phyloP scores from a whole-genome alignment of 106 monocot genomes.

The Alisma plantagoaquatica region DNA sequence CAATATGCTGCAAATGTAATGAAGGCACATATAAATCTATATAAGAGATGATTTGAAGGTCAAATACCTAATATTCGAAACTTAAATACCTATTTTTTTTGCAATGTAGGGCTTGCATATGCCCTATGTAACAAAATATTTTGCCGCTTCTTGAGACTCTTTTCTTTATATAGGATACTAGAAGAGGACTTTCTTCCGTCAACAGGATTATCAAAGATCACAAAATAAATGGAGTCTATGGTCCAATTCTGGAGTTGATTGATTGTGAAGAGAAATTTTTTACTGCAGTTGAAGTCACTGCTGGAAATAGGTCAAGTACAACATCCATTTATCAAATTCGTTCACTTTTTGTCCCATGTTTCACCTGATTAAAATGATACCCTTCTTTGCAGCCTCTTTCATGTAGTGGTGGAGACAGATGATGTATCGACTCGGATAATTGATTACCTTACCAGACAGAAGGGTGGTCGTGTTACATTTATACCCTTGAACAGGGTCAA shows the following conservation, averaged over 20 bases:
- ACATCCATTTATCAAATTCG: no score
- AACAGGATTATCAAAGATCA: slow-evolving; percentile 70
- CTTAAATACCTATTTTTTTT: no score
- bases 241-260: slow-evolving; percentile 84
- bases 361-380: no score
- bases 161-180: slow-evolving; percentile 55
- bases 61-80: no score
- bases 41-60: no score
- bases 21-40: no score
- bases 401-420: slow-evolving; percentile 88
- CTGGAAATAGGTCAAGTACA: slow-evolving; percentile 81
- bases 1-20: no score
- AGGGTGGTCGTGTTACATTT: slow-evolving; percentile 95
- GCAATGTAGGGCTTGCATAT: no score
- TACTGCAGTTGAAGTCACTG: slow-evolving; percentile 99
- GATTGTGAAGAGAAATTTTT: slow-evolving; percentile 92
- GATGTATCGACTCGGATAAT: slow-evolving; percentile 87
- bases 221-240: slow-evolving; percentile 79
- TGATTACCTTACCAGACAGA: slow-evolving; percentile 67
- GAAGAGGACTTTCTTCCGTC: slow-evolving; percentile 81
- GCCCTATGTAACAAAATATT: no score
- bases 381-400: slow-evolving; percentile 67
- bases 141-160: no score
- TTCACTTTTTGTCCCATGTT: no score
- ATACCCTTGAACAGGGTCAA: slow-evolving; percentile 88